phyloP scores from a whole-genome alignment of 441 rosid genomes.

The Mallotus japonicus region DNA sequence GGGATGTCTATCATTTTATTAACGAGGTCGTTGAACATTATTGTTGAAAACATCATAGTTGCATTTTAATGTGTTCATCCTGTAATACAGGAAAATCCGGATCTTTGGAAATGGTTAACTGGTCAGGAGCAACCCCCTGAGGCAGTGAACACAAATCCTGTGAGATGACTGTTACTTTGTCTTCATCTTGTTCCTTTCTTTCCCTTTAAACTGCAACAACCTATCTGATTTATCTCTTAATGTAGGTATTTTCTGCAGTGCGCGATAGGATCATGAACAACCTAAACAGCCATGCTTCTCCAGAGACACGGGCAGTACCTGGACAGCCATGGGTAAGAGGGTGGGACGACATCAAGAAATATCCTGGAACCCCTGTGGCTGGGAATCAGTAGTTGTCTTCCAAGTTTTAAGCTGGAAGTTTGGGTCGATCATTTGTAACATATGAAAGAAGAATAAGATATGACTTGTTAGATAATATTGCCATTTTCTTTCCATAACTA shows the following conservation, averaged over 20 bases:
- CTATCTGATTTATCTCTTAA: constrained; percentile 17
- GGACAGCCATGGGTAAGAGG: constrained; percentile 80
- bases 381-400: constrained; percentile 52
- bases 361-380: constrained; percentile 39
- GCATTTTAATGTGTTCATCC: background rate
- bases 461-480: constrained; percentile 2
- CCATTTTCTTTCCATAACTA: background rate
- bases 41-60: background rate
- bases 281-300: constrained; percentile 50
- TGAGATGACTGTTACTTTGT: constrained; percentile 30
- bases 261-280: constrained; percentile 62
- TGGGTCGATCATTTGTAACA: background rate
- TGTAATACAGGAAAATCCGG: constrained; percentile 76
- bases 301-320: constrained; percentile 51
- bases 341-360: constrained; percentile 74
- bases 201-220: background rate
- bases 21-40: too few species aligned
- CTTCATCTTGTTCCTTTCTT: background rate
- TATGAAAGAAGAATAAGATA: background rate
- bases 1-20: background rate
- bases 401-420: background rate
- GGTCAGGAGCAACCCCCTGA: constrained; percentile 88
- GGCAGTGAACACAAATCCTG: constrained; percentile 62
- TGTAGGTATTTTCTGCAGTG: constrained; percentile 70
- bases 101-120: constrained; percentile 92